Evolutionary conservation across 169 alveolate genomes (phyloP), one percentile per base, ranked within the genome.

Genomic region (Cryptosporidium xiaoi): DNA sequence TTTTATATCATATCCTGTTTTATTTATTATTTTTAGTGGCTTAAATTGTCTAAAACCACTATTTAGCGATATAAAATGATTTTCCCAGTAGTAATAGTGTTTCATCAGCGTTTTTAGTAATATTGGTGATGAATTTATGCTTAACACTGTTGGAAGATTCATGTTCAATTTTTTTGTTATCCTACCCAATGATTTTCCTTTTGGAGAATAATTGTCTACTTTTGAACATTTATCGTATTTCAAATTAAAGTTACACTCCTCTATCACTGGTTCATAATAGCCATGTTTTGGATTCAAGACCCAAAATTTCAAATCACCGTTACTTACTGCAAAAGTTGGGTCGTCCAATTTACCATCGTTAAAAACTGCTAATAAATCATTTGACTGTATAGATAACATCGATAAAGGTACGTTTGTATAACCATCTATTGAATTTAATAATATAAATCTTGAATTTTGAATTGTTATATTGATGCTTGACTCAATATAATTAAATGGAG

Each of bases 271-370:
- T 33, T 77, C 87, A 29, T 56, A 77, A 40, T 77, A 77, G 12
- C 87, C 87, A n/a, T 77, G 87, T 15, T 56, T 62, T n/a, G 87
- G 77, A 50, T 77, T 77, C 64, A 77, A 56, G 0, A 77, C 27
- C 87, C 87, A 77, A 46, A 77, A 24, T 7, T 68, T 44, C 12
- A 77, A 60, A 29, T 77, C 87, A 4, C 65, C 87, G 18, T 65
- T 40, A 29, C 50, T 77, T 12, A n/a, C n/a, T 10, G 44, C n/a
- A 0, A 56, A 58, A n/a, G 24, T 7, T 40, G 87, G 87, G 56
- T 44, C 31, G 3, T 44, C 67, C 7, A 29, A 15, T 18, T 15
- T 24, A n/a, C 8, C 7, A 44, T 53, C 44, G 10, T 46, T 62
- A 36, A n/a, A n/a, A 12, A 7, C 16, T 16, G 18, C 34, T 5